phyloP scores from a whole-genome alignment of 768 basidiomycete species.

The Tricholoma terreum region DNA sequence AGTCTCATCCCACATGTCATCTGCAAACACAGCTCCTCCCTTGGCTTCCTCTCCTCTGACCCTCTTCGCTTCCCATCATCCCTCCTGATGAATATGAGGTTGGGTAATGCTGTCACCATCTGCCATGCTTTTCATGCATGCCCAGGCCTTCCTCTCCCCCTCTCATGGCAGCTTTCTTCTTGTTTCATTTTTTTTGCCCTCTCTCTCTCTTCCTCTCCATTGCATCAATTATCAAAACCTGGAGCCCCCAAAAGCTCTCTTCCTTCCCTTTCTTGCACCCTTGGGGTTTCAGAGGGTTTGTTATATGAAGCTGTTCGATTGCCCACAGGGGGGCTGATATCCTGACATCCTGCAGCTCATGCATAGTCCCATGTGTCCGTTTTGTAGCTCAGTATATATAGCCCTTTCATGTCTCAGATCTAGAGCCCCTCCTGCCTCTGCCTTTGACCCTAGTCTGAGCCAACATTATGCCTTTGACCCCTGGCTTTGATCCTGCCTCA shows the following conservation, averaged over 20 bases:
- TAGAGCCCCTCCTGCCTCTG: slow-evolving; percentile 25
- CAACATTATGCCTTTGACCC: not conserved
- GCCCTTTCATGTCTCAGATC: not conserved
- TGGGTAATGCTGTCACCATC: not conserved
- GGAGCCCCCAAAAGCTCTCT: not conserved
- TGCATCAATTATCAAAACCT: not conserved
- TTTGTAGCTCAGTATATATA: not conserved
- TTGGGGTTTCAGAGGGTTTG: not conserved
- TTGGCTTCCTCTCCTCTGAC: not conserved
- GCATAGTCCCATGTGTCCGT: not conserved
- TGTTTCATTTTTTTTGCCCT: not conserved
- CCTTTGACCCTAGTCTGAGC: not conserved
- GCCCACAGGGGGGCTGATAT: not conserved
- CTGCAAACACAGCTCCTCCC: too few species aligned
- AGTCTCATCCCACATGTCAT: too few species aligned
- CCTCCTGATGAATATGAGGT: not conserved
- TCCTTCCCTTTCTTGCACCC: not conserved
- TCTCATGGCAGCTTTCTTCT: not conserved
- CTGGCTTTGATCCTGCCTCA: not conserved
- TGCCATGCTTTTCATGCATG: not conserved
- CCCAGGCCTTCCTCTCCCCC: not conserved
- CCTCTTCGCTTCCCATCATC: not conserved
- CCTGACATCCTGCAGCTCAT: not conserved
- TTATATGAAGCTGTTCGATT: not conserved
- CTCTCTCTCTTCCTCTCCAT: not conserved